Base-by-base conservation (phyloP, 192 early-diverging fungal genomes). In the Coemansia nantahalensis region DNA sequence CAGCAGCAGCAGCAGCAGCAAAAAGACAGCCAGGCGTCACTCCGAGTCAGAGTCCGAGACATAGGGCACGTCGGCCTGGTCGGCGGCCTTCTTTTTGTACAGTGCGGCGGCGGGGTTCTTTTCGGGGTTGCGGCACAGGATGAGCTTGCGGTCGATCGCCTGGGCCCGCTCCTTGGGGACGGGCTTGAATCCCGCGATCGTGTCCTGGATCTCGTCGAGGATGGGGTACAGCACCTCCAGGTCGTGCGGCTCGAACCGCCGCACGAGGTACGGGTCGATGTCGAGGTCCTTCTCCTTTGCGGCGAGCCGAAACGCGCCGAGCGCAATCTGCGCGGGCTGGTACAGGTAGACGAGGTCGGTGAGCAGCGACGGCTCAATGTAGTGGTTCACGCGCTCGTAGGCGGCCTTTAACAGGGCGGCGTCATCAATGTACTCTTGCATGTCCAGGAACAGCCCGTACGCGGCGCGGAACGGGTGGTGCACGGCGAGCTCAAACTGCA, bases 281-380 rank as follows among this genome's bases (percentile, higher is more conserved):
- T 85, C 77, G 30, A 81, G 66, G 3, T 73, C 70, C 47, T 78
- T 73, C 10, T 82, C 64, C 36, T 63, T 69, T 6, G 80, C 73
- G 8, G 88, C 82, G 45, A 88, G 62, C 62, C 78, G 75, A 57
- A 86, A 60, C 14, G 80, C 77, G 5, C 84, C 84, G 51, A 90
- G 43, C 2, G 87, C 87, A 49, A 89, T 83, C 73, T 90, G 89
- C 5, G 87, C 74, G 30, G 89, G 86, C 56, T 86, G 84, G 59
- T 89, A 90, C 30, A 84, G 47, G 50, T 89, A 86, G 24, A 81
- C 78, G n/a, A 86, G 64, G 43, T 90, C 89, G 0, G 89, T 88
- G 36, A 84, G 60, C 17, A 90, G 57, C 5, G 86, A 83, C 19
- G 71, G 72, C 19, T 79, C 73, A 44, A 88, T 84, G 26, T 62